These are phyloP conservation scores for Porodaedalea pini DNA, from an alignment of 1,284 basidiomycete genomes.

Conservation along the genomic window DNA sequence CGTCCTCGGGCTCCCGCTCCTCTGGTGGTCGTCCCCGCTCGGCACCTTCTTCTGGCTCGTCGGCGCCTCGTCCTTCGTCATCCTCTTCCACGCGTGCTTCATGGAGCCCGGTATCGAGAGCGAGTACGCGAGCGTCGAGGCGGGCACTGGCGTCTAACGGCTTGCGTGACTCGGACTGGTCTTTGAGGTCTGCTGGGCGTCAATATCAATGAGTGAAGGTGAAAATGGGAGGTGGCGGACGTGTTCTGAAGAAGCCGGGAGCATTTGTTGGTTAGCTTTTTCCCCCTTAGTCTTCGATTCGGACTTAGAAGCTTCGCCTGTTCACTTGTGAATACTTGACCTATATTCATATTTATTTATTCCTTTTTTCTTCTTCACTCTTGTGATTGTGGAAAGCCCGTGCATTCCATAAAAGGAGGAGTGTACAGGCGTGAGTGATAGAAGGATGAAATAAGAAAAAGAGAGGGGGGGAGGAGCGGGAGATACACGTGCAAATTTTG, in stretches of 20 bases:
- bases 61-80: constrained; percentile 69
- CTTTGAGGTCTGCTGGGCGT: too few species aligned
- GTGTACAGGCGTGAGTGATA: not conserved
- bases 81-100: constrained; percentile 76
- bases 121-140: constrained; percentile 79
- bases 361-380: not conserved
- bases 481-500: not conserved
- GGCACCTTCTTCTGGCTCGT: constrained; percentile 77
- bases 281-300: not conserved
- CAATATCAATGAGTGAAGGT: not conserved
- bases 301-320: not conserved
- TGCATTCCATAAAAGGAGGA: too few species aligned
- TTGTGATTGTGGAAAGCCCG: not conserved
- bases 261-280: not conserved
- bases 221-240: not conserved
- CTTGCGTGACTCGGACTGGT: not conserved
- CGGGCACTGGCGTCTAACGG: constrained; percentile 4
- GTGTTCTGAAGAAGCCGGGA: not conserved
- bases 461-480: not conserved
- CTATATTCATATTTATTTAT: constrained; percentile 3
- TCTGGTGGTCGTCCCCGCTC: constrained; percentile 67
- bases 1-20: constrained; percentile 71
- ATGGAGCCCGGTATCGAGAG: constrained; percentile 89
- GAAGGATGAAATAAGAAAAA: not conserved
- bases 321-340: not conserved